These are phyloP conservation scores for Paramyrothecium sp. DNA, from an alignment of 2,329 filamentous ascomycete genomes.

Conservation along the genomic window DNA sequence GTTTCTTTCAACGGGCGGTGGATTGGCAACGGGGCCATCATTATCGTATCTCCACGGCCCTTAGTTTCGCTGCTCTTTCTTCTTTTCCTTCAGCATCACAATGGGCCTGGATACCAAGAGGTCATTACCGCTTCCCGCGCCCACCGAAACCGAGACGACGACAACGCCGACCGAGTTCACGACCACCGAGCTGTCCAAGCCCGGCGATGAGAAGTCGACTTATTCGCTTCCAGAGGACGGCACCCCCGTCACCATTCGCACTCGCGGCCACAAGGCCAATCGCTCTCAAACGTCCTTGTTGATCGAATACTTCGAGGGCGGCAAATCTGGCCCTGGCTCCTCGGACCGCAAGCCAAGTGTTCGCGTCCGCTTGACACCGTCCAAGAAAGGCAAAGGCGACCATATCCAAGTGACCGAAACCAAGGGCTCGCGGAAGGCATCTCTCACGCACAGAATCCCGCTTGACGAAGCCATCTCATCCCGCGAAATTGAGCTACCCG, in stretches of 20 bases:
- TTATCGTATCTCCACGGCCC: slow-evolving; percentile 7
- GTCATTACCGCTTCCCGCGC: slow-evolving; percentile 70
- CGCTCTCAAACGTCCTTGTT: slow-evolving; percentile 85
- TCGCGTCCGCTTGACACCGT: slow-evolving; percentile 75
- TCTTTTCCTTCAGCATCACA: slow-evolving; percentile 27
- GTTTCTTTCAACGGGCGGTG: slow-evolving; percentile 7
- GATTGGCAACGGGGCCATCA: slow-evolving; percentile 1
- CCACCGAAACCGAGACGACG: slow-evolving; percentile 70
- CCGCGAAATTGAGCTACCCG: slow-evolving; percentile 41
- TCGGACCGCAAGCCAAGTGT: slow-evolving; percentile 78
- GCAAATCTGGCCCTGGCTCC: slow-evolving; percentile 57
- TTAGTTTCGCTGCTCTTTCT: slow-evolving; percentile 7
- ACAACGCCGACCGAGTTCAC: slow-evolving; percentile 58
- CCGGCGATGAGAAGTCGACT: slow-evolving; percentile 68
- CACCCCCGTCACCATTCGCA: slow-evolving; percentile 88
- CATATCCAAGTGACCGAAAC: slow-evolving; percentile 86
- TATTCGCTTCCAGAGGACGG: slow-evolving; percentile 85
- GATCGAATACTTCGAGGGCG: slow-evolving; percentile 92
- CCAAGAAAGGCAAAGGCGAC: slow-evolving; percentile 66
- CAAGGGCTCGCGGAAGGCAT: slow-evolving; percentile 69
- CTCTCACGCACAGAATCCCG: slow-evolving; percentile 53
- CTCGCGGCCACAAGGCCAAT: slow-evolving; percentile 58
- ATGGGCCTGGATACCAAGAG: slow-evolving; percentile 58
- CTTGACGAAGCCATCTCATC: slow-evolving; percentile 37
- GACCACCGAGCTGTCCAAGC: slow-evolving; percentile 66